Conservation (phyloP, 257 asterid genomes). For the Solanum sitiens region DNA sequence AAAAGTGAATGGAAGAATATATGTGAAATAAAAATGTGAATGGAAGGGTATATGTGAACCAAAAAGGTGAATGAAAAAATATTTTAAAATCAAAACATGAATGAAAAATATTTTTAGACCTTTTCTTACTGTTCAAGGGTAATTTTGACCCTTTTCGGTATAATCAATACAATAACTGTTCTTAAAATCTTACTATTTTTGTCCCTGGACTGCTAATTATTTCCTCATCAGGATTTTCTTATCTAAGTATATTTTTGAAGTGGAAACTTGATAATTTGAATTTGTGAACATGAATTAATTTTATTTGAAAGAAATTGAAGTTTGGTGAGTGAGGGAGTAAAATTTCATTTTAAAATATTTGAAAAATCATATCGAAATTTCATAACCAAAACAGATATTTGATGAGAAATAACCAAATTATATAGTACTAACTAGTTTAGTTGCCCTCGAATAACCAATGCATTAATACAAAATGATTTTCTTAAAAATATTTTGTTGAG, state of each 20-base stretch:
- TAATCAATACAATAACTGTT: background rate
- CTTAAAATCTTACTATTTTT: background rate
- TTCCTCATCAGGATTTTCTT: background rate
- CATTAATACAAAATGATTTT: background rate
- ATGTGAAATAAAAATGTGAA: too few relatives aligned
- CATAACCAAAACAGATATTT: background rate
- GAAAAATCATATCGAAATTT: background rate
- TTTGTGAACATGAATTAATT: background rate
- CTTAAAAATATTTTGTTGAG: background rate
- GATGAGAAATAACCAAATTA: background rate
- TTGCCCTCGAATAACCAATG: background rate
- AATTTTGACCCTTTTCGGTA: background rate
- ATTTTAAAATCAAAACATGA: too few relatives aligned
- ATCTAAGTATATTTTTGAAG: background rate
- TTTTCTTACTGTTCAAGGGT: too few relatives aligned
- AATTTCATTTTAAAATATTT: background rate
- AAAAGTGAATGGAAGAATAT: too few relatives aligned
- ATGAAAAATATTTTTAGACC: too few relatives aligned
- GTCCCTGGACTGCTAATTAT: background rate
- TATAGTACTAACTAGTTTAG: background rate
- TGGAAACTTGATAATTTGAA: background rate
- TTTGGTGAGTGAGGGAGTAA: background rate
- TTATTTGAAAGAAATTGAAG: background rate
- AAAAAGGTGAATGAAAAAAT: too few relatives aligned
- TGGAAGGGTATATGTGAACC: too few relatives aligned